phyloP scores from a whole-genome alignment of 176 grass and related monocot genomes.

The Tillandsia leiboldiana region DNA sequence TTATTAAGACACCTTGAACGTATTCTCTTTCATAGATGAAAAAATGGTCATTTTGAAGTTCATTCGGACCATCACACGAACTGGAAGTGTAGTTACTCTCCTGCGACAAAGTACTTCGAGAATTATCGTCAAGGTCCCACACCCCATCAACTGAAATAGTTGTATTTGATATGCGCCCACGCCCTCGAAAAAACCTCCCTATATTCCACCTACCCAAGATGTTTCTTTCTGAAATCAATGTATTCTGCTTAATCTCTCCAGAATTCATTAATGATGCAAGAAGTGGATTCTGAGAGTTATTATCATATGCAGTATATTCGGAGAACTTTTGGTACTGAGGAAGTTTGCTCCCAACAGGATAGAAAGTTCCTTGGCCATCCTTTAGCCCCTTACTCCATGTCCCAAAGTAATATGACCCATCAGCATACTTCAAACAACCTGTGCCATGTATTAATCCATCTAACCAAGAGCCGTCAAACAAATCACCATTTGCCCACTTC shows the following conservation, averaged over 20 bases:
- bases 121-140: slow-evolving; percentile 37
- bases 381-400: slow-evolving; percentile 88
- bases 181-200: slow-evolving; percentile 30
- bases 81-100: slow-evolving; percentile 29
- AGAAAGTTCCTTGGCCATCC: slow-evolving; percentile 83
- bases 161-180: slow-evolving; percentile 63
- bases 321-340: slow-evolving; percentile 58
- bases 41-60: slow-evolving; percentile 31
- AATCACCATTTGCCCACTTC: slow-evolving; percentile 80
- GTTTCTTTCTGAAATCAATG: slow-evolving; percentile 34
- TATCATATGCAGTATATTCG: slow-evolving; percentile 31
- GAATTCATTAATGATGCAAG: slow-evolving; percentile 29
- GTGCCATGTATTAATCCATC: slow-evolving; percentile 73
- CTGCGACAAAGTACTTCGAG: slow-evolving; percentile 36
- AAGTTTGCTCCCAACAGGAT: slow-evolving; percentile 62
- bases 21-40: slow-evolving; percentile 77
- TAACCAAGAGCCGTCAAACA: slow-evolving; percentile 67
- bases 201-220: slow-evolving; percentile 37
- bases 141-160: slow-evolving; percentile 32
- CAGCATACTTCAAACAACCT: slow-evolving; percentile 64
- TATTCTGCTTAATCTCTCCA: slow-evolving; percentile 26
- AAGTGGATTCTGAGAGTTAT: slow-evolving; percentile 19
- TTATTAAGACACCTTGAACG: slow-evolving; percentile 82
- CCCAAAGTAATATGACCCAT: slow-evolving; percentile 70
- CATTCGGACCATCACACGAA: slow-evolving; percentile 29